Conservation (phyloP, 2,329 filamentous ascomycete genomes). For the Botryotinia globosa region DNA sequence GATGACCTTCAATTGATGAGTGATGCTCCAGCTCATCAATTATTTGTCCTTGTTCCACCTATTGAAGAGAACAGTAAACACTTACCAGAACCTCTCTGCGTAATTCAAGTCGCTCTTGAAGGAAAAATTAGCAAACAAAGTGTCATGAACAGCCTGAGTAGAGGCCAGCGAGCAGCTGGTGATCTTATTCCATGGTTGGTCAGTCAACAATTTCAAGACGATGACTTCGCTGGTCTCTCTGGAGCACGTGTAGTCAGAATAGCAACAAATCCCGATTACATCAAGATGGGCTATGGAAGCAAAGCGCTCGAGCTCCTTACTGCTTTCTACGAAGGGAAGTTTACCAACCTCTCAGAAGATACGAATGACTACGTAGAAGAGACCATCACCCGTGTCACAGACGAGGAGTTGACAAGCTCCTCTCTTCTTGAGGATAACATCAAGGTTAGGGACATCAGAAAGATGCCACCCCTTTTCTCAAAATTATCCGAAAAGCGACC, state of each 20-base stretch:
- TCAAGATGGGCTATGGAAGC: slow-evolving; percentile 88
- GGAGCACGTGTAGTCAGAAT: slow-evolving; percentile 91
- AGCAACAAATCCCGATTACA: slow-evolving; percentile 92
- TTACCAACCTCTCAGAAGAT: slow-evolving; percentile 77
- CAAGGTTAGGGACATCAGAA: slow-evolving; percentile 81
- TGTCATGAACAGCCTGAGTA: slow-evolving; percentile 82
- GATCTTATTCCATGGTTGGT: slow-evolving; percentile 97
- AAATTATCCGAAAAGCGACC: slow-evolving; percentile 81
- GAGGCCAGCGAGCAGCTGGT: slow-evolving; percentile 84
- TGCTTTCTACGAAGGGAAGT: slow-evolving; percentile 94
- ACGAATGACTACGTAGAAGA: slow-evolving; percentile 50
- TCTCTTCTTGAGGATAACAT: slow-evolving; percentile 83
- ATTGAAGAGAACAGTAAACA: slow-evolving; percentile 72
- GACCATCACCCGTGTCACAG: slow-evolving; percentile 74
- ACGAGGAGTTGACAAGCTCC: slow-evolving; percentile 73
- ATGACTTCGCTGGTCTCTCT: slow-evolving; percentile 90
- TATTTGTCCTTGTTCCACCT: slow-evolving; percentile 90
- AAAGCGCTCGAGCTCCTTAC: slow-evolving; percentile 82
- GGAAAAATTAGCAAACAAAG: slow-evolving; percentile 92
- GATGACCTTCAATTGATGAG: slow-evolving; percentile 99
- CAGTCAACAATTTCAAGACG: slow-evolving; percentile 96
- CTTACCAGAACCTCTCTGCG: slow-evolving; percentile 88
- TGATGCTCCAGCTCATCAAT: slow-evolving; percentile 92
- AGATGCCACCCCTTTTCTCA: slow-evolving; percentile 91
- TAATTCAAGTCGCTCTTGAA: slow-evolving; percentile 91